Conservation (phyloP, 192 early-diverging fungal genomes). For the Lobulomyces angularis region DNA sequence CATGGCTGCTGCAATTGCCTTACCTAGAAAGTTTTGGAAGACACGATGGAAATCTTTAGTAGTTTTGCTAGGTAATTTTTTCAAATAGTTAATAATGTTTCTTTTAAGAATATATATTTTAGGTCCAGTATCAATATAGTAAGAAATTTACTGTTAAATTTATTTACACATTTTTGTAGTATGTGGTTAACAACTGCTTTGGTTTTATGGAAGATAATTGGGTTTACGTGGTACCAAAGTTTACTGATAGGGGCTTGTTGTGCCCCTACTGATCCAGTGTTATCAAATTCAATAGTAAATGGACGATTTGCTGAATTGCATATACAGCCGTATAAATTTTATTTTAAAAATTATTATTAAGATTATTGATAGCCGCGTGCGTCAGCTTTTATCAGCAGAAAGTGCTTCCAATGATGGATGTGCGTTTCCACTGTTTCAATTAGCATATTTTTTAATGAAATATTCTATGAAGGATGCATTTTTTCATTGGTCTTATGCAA, state of each 20-base stretch:
- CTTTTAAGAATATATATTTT: no score
- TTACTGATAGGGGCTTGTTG: constrained; percentile 71
- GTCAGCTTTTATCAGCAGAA: constrained; percentile 18
- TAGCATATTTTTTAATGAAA: constrained; percentile 58
- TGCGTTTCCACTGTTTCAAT: constrained; percentile 70
- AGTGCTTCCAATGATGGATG: constrained; percentile 83
- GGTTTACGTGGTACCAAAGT: constrained; percentile 41
- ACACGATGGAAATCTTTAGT: constrained; percentile 53
- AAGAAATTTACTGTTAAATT: constrained; percentile 37
- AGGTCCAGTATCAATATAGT: constrained; percentile 67
- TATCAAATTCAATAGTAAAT: constrained; percentile 88
- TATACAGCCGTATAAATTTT: constrained; percentile 65
- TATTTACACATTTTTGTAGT: not conserved
- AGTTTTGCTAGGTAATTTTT: constrained; percentile 59
- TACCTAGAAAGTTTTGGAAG: constrained; percentile 60
- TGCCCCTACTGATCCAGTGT: constrained; percentile 87
- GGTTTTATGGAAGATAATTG: constrained; percentile 1
- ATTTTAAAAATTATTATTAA: not conserved
- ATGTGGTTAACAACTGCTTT: constrained; percentile 30
- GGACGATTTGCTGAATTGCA: constrained; percentile 86
- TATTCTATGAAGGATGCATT: constrained; percentile 45
- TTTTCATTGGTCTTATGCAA: constrained; percentile 65
- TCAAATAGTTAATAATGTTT: no score
- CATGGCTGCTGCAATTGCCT: constrained; percentile 70
- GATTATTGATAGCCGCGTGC: constrained; percentile 17